Base-by-base conservation (phyloP, 2,329 filamentous ascomycete species). In the Fusarium sp. region DNA sequence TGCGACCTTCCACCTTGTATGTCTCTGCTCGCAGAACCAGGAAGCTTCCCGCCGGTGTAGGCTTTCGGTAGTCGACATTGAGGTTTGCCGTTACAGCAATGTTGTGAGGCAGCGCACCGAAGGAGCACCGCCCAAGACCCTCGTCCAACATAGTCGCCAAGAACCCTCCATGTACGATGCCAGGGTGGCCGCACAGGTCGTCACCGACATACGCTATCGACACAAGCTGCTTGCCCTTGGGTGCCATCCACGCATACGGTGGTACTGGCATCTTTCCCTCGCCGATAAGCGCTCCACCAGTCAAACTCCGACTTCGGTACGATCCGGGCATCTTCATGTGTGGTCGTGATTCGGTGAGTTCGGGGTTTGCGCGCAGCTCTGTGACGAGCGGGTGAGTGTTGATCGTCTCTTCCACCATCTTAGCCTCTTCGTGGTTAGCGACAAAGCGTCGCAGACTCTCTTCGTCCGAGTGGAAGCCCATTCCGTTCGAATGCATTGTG, bases 81-180 rank as follows among this genome's bases (percentile, higher is more conserved):
- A 99, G 82, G 76, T 91, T 95, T 52, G 95, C 96, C 39, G 96
- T 98, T 78, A 98, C 86, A 65, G 91, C 91, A 68, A 96, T 88
- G 72, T 93, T 92, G 77, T 95, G 93, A 29, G 95, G 95, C 75
- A 98, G 84, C 24, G 93, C 93, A 8, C 89, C 90, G 80, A 98
- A 97, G 77, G 93, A 97, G 79, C 93, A 97, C 56, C 93, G 86
- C 31, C 92, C 95, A 42, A 98, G 83, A 0, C 93, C 93, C 79
- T 98, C 95, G 77, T 98, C 95, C 54, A 98, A 83, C 77, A 98
- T 86, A 15, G 95, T 98, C n/a, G 95, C 95, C 58, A 98, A 83
- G 69, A 97, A 83, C 0, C 95, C 95, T 50, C 95, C 95, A 78
- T 98, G 96, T 9, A 98, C 88, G 66, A 98, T 93, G 5, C 92